Evolutionary conservation across 2,329 filamentous ascomycete species (phyloP).

Genomic region (Clarireedia sp.): DNA sequence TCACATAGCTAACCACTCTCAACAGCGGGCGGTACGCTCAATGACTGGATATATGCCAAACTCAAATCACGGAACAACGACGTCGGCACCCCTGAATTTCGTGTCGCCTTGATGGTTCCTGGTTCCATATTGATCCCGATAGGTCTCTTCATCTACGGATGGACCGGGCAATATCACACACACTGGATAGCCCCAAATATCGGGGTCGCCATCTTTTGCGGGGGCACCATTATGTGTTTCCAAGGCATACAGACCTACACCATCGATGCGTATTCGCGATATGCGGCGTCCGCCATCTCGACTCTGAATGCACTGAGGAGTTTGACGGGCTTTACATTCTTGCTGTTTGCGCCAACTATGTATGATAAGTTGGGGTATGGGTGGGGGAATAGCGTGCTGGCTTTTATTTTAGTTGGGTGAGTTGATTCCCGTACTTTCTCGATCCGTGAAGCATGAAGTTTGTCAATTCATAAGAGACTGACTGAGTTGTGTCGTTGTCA

Average conservation of each 20-base stretch:
- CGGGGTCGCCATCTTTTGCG: slow-evolving; percentile 41
- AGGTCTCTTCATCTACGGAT: slow-evolving; percentile 49
- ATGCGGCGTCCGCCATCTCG: slow-evolving; percentile 34
- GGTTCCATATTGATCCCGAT: slow-evolving; percentile 47
- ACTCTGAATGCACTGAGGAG: slow-evolving; percentile 13
- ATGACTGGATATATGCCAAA: slow-evolving; percentile 30
- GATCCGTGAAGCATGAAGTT: no score
- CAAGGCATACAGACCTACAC: slow-evolving; percentile 38
- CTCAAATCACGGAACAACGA: slow-evolving; percentile 19
- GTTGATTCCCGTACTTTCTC: not conserved
- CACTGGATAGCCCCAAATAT: slow-evolving; percentile 51
- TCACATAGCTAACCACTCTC: slow-evolving; percentile 39
- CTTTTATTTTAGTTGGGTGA: not conserved
- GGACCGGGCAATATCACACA: slow-evolving; percentile 40
- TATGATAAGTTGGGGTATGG: slow-evolving; percentile 32
- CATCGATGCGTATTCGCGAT: slow-evolving; percentile 37
- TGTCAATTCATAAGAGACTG: no score
- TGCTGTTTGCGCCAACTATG: slow-evolving; percentile 17
- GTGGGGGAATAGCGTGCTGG: slow-evolving; percentile 36
- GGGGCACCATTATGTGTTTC: slow-evolving; percentile 32
- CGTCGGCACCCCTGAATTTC: slow-evolving; percentile 44
- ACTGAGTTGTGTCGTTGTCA: not conserved
- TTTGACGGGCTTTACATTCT: slow-evolving; percentile 17
- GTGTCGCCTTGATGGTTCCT: slow-evolving; percentile 49
- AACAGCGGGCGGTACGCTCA: slow-evolving; percentile 33